A percentile compares a stretch with the other conserved stretches of the same genome.
These are phyloP conservation scores for Populus tomentosa DNA, from an alignment of 441 rosid genomes.

Conservation along the genomic window DNA sequence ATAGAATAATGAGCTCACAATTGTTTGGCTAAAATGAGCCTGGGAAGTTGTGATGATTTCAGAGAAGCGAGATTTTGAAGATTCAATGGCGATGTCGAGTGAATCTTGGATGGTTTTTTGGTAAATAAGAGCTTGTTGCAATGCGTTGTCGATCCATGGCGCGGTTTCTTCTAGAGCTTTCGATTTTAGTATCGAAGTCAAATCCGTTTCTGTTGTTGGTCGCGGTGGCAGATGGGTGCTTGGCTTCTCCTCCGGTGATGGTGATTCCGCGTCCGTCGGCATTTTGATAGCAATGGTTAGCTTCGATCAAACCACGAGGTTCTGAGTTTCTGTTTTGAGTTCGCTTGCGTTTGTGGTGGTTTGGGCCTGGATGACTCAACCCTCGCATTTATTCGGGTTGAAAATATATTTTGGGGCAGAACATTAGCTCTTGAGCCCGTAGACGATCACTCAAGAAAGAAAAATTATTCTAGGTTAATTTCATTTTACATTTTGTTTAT, in stretches of 20 bases:
- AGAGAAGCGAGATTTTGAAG: constrained; percentile 53
- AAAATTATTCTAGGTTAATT: no score
- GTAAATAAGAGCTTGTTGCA: constrained; percentile 54
- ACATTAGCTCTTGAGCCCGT: neutral
- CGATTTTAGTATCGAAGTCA: constrained; percentile 24
- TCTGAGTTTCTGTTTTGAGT: neutral
- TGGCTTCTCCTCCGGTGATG: constrained; percentile 32
- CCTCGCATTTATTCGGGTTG: neutral
- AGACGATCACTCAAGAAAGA: neutral
- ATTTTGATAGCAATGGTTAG: constrained; percentile 18
- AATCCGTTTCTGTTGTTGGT: neutral
- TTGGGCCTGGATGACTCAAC: neutral
- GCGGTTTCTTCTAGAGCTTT: constrained; percentile 45
- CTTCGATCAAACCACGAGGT: neutral
- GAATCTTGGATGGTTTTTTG: constrained; percentile 43
- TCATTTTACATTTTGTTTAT: no score
- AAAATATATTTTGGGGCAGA: neutral
- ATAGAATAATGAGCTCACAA: constrained; percentile 37
- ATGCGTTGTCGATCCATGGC: constrained; percentile 66
- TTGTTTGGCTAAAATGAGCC: constrained; percentile 56
- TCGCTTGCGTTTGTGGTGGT: neutral
- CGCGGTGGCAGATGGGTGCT: constrained; percentile 9
- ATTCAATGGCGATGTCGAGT: constrained; percentile 44
- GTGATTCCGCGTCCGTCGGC: constrained; percentile 42
- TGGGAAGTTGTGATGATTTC: constrained; percentile 62